Evolutionary conservation across 257 asterid species (phyloP), one percentile per base, ranked within the genome.

Genomic region (Rehmannia glutinosa): DNA sequence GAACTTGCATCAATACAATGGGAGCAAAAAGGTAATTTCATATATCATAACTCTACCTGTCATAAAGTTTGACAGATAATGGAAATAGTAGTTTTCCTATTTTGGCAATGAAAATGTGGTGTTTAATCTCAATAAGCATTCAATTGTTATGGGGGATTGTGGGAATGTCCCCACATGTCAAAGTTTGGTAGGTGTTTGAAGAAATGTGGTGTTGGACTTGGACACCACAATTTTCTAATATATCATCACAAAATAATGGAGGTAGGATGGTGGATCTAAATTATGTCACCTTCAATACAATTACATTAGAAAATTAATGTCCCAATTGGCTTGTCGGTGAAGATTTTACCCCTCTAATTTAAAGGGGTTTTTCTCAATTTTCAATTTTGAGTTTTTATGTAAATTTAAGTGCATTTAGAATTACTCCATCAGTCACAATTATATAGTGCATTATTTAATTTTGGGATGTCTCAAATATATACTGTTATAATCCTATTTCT

Each of bases 121-220:
- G n/a, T 42, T 41, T 20, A 69, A 71, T 19, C 38, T 54, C 56
- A 67, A 73, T 73, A 8, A 41, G 9, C 19, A 69, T 74, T 71
- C 59, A 77, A 53, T 33, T 62, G 9, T 58, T n/a, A 41, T 47
- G 60, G 71, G 45, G n/a, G 64, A 45, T 52, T 50, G 24, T 43
- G 68, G 20, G 13, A 32, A 16, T 59, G 78, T 65, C 79, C 83
- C 85, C 75, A 81, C 77, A 39, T 70, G 75, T 66, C 77, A 52
- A 66, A 53, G 69, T 80, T 70, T 23, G 76, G 80, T 73, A 69
- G 68, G 69, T 68, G 25, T 62, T 78, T 24, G 24, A 9, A 53
- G 65, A 75, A 71, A 57, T 59, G 73, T 49, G 75, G 74, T 61
- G 71, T 33, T 54, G 62, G 62, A 54, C 39, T 24, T 69, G 64